phyloP scores from a whole-genome alignment of 345 rosid genomes.

The Boechera retrofracta region DNA sequence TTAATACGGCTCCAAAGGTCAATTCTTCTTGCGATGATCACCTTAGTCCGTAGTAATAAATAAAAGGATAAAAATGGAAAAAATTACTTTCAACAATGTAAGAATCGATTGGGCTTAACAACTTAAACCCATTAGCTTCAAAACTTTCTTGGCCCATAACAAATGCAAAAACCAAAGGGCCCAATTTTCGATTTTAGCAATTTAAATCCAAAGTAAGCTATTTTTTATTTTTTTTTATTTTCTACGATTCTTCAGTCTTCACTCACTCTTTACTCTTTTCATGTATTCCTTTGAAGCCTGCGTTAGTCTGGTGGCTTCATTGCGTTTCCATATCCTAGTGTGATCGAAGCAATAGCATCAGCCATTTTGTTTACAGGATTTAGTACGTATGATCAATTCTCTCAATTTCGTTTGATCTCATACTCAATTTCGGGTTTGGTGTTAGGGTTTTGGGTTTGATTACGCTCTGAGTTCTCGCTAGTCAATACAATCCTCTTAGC shows the following conservation, averaged over 20 bases:
- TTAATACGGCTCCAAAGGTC: slow-evolving; percentile 34
- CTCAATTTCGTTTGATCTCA: neutral
- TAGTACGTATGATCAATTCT: neutral
- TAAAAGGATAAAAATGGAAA: slow-evolving; percentile 1
- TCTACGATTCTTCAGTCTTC: slow-evolving; percentile 19
- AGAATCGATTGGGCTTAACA: neutral
- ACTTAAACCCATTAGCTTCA: neutral
- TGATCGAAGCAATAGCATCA: slow-evolving; percentile 12
- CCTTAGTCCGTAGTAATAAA: neutral
- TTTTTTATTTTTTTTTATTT: neutral
- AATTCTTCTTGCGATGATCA: slow-evolving; percentile 24
- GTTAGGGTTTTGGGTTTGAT: slow-evolving; percentile 39
- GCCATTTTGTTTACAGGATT: neutral
- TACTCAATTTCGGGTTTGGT: slow-evolving; percentile 13
- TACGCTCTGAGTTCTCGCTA: neutral
- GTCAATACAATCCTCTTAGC: neutral
- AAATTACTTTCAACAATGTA: neutral
- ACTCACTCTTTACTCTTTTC: slow-evolving; percentile 5
- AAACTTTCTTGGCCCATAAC: neutral
- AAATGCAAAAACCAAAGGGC: neutral
- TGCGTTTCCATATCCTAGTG: slow-evolving; percentile 11
- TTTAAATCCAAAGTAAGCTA: too few species aligned
- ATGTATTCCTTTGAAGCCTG: neutral
- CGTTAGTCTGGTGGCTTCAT: neutral
- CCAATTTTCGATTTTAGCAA: neutral